Percentiles rank a stretch among this genome's conserved stretches.
Evolutionary conservation across 257 asterid species (phyloP).

Genomic region (Linaria vulgaris): DNA sequence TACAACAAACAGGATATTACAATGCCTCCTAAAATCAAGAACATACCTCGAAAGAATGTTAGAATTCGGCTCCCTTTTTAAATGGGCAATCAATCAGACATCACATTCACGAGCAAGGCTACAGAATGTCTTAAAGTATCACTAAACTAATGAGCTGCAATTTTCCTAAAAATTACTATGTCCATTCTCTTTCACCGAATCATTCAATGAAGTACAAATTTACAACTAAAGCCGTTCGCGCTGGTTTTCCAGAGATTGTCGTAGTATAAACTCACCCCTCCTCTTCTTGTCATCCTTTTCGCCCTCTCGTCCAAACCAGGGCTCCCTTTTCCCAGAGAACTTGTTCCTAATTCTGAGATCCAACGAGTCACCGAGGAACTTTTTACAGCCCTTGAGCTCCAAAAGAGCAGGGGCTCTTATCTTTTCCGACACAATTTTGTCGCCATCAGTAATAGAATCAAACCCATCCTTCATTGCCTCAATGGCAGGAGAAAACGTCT

Average conservation of each 20-base stretch:
- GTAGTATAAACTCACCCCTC: constrained; percentile 74
- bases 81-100: constrained; percentile 47
- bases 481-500: constrained; percentile 88
- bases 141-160: constrained; percentile 63
- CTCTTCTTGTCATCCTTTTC: constrained; percentile 91
- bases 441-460: constrained; percentile 60
- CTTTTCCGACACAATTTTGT: constrained; percentile 47
- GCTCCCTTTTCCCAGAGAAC: constrained; percentile 45
- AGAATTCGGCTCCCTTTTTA: constrained; percentile 42
- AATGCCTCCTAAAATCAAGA: not conserved
- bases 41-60: constrained; percentile 57
- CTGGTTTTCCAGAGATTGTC: constrained; percentile 74
- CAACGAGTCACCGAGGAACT: constrained; percentile 70
- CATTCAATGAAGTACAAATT: constrained; percentile 55
- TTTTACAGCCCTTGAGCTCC: constrained; percentile 72
- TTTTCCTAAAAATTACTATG: constrained; percentile 37
- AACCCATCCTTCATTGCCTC: constrained; percentile 87
- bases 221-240: constrained; percentile 86
- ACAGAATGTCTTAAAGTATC: constrained; percentile 48
- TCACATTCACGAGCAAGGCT: constrained; percentile 57
- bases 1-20: no score
- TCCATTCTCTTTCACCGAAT: constrained; percentile 35
- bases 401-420: constrained; percentile 64
- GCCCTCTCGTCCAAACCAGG: constrained; percentile 74
- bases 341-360: constrained; percentile 78